Base-by-base conservation (phyloP, 345 rosid genomes). In the Salix udensis region DNA sequence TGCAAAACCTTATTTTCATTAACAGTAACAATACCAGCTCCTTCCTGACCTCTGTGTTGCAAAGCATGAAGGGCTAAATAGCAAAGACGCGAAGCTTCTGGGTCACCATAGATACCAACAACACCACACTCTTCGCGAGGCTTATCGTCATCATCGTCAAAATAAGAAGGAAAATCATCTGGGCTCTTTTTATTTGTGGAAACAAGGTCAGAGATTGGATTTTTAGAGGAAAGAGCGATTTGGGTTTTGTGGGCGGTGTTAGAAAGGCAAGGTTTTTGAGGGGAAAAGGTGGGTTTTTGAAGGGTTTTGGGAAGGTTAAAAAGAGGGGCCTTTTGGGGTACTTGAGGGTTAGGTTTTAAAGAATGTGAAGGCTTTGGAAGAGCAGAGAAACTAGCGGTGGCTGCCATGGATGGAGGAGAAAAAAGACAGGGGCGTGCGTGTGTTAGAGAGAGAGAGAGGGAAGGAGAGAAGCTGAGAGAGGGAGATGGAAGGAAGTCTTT, bases 21-120 rank as follows among this genome's bases (percentile, higher is more conserved):
- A 13, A 93, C 97, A 1, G 99, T 84, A 26, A 96, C 99, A 70
- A 96, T 96, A 75, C 99, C 99, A 68, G 99, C 99, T 28, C 99
- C 99, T 86, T 96, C 99, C 76, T 96, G 99, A 9, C 99, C 99
- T 52, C 99, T 96, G 72, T 96, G 99, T 70, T 96, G 99, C 72
- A 96, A 87, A 15, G 98, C 96, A 75, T 93, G 99, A 37, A 96
- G 97, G 0, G 98, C 99, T 78, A 96, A 71, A 82, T 91, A 96
- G 84, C 94, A 92, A 77, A 96, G 90, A 15, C 97, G 93, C 0
- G 99, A 86, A 70, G 98, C 98, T 68, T 96, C 99, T 0, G 98
- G 82, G 83, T 96, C 98, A 13, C 96, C 99, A 68, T 83, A 93
- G 77, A 96, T 90, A 24, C 99, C 99, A 15, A 93, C 97, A 37